Evolutionary conservation across 768 basidiomycete species (phyloP).

Genomic region (Naganishia vishniacii): DNA sequence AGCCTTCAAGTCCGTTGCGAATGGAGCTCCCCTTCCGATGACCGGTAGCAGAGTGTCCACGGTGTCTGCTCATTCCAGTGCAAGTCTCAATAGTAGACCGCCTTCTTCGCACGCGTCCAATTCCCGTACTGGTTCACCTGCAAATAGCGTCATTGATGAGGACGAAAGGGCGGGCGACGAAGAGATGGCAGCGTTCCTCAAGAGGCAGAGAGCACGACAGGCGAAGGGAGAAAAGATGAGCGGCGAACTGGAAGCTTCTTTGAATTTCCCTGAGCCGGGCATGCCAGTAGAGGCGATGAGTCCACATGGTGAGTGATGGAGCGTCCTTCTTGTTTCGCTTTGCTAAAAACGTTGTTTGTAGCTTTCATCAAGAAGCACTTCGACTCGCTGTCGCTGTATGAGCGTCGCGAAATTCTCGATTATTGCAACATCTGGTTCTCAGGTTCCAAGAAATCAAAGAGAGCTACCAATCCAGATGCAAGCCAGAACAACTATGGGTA

Average conservation of each 20-base stretch:
- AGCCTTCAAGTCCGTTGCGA: background rate
- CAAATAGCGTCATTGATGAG: conserved; percentile 29
- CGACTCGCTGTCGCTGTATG: conserved; percentile 75
- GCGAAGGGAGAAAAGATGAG: conserved; percentile 64
- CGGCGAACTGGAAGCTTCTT: conserved; percentile 76
- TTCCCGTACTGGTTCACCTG: conserved; percentile 23
- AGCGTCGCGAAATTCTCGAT: conserved; percentile 84
- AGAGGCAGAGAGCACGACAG: conserved; percentile 81
- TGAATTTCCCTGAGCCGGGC: conserved; percentile 87
- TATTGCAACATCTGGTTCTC: conserved; percentile 71
- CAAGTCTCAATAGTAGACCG: conserved; percentile 1
- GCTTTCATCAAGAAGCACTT: conserved; percentile 50
- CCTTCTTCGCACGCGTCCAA: background rate
- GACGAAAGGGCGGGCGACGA: conserved; percentile 65
- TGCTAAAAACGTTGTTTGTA: conserved; percentile 22
- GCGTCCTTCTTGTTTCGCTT: background rate
- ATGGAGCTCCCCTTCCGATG: background rate
- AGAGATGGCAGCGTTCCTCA: conserved; percentile 93
- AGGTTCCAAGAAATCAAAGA: conserved; percentile 76
- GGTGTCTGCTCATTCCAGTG: conserved; percentile 10
- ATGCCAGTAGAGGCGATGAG: conserved; percentile 54
- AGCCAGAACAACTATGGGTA: conserved; percentile 85
- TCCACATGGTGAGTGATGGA: conserved; percentile 25
- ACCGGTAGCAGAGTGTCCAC: background rate
- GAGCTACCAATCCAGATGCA: conserved; percentile 65